Conservation (phyloP, 495 filamentous ascomycete species). For the Podospora fimiseda region DNA sequence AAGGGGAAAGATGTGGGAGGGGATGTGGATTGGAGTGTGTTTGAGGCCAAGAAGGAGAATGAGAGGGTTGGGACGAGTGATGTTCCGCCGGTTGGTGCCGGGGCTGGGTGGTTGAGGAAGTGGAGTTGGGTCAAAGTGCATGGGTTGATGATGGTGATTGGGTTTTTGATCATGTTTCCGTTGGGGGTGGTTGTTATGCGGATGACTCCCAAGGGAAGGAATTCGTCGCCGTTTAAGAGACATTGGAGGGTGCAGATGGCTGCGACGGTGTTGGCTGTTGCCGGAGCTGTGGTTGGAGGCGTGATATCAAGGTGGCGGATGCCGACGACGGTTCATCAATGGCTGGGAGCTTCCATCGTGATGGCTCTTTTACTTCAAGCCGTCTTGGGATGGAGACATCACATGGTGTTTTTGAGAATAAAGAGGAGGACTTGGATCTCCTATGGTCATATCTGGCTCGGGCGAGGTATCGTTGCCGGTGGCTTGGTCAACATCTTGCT, state of each 20-base stretch:
- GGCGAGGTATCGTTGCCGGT: slow-evolving; percentile 9
- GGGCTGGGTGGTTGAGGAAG: slow-evolving; percentile 7
- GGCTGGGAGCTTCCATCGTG: slow-evolving; percentile 14
- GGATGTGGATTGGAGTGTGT: neutral
- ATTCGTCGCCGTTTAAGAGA: slow-evolving; percentile 15
- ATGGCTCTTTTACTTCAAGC: slow-evolving; percentile 13
- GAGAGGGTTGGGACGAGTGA: slow-evolving; percentile 9
- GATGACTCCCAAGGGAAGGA: neutral
- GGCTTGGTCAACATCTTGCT: slow-evolving; percentile 25
- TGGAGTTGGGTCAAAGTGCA: slow-evolving; percentile 13
- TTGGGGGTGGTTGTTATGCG: slow-evolving; percentile 18
- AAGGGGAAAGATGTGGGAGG: neutral
- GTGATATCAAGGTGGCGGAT: slow-evolving; percentile 7
- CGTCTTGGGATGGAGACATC: slow-evolving; percentile 28
- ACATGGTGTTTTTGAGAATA: slow-evolving; percentile 21
- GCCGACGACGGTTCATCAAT: slow-evolving; percentile 21
- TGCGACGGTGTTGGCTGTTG: slow-evolving; percentile 9
- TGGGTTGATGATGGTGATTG: slow-evolving; percentile 18
- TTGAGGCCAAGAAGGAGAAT: neutral
- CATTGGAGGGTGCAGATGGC: slow-evolving; percentile 24
- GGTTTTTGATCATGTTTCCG: slow-evolving; percentile 19
- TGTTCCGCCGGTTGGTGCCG: slow-evolving; percentile 6
- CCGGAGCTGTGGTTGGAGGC: slow-evolving; percentile 15
- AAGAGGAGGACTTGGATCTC: slow-evolving; percentile 24
- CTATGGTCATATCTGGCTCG: slow-evolving; percentile 22